phyloP scores from a whole-genome alignment of 2,329 filamentous ascomycete species.

The Podosphaera fusca region DNA sequence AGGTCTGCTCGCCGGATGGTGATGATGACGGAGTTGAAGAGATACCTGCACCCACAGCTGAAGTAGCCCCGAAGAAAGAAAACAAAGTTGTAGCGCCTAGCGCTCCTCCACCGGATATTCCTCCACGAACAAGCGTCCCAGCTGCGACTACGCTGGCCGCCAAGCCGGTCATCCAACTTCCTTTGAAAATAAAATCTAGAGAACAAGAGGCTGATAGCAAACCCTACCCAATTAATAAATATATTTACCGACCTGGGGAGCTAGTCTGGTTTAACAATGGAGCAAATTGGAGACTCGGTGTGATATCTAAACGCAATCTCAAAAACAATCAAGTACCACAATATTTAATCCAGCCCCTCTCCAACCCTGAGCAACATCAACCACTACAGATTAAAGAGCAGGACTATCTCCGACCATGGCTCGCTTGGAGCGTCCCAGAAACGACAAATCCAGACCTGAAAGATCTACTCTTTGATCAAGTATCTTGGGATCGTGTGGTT shows the following conservation, averaged over 20 bases:
- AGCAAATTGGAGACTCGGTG: conserved; percentile 28
- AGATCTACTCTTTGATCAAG: conserved; percentile 21
- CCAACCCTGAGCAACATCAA: conserved; percentile 20
- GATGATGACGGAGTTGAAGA: conserved; percentile 17
- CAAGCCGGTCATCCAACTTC: conserved; percentile 3
- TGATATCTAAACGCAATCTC: conserved; percentile 24
- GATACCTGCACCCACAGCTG: conserved; percentile 2
- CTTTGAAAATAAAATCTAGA: conserved; percentile 4
- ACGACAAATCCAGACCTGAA: conserved; percentile 23
- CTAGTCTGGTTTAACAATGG: conserved; percentile 31
- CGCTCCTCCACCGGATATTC: not conserved
- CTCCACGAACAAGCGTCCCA: not conserved
- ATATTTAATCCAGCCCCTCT: conserved; percentile 27
- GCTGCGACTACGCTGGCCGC: conserved; percentile 1
- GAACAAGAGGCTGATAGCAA: conserved; percentile 27
- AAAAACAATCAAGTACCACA: conserved; percentile 13
- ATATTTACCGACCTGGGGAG: conserved; percentile 29
- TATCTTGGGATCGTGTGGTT: conserved; percentile 25
- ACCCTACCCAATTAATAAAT: conserved; percentile 19
- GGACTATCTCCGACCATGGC: conserved; percentile 28
- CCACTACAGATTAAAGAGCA: conserved; percentile 20
- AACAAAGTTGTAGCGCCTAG: not conserved
- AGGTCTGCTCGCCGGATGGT: conserved; percentile 30
- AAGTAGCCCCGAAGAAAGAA: not conserved
- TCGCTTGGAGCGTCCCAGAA: conserved; percentile 31